Percentiles rank a stretch among this genome's conserved stretches.
phyloP scores from a whole-genome alignment of 1,284 basidiomycete species.

The Agaricales sp. region DNA sequence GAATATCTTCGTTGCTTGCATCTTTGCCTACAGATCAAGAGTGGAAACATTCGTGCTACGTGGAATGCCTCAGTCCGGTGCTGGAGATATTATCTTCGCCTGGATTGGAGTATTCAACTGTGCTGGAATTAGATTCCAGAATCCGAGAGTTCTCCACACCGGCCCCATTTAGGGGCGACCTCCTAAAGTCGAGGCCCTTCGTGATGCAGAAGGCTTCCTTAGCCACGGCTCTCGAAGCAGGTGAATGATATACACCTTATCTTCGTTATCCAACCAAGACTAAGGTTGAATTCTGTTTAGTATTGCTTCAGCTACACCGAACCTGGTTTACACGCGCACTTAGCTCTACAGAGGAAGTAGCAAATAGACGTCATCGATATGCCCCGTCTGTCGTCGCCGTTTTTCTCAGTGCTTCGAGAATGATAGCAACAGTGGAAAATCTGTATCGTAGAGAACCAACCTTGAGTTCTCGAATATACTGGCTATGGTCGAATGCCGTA shows the following conservation, averaged over 20 bases:
- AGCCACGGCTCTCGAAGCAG: constrained; percentile 45
- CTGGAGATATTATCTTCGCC: constrained; percentile 27
- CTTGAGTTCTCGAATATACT: constrained; percentile 46
- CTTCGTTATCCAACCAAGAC: constrained; percentile 5
- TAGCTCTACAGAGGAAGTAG: constrained; percentile 38
- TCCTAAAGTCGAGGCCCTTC: constrained; percentile 26
- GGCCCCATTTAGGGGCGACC: constrained; percentile 26
- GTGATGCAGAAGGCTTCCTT: constrained; percentile 47
- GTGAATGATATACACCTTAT: constrained; percentile 23
- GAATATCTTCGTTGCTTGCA: constrained; percentile 1
- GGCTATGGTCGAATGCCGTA: constrained; percentile 57
- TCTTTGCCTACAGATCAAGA: constrained; percentile 32
- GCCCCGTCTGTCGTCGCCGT: constrained; percentile 53
- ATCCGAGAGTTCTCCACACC: constrained; percentile 50
- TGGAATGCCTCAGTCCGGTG: constrained; percentile 33
- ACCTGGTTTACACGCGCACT: constrained; percentile 55
- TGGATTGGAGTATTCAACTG: constrained; percentile 30
- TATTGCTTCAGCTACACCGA: constrained; percentile 56
- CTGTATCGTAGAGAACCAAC: constrained; percentile 42
- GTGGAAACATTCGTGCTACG: constrained; percentile 53
- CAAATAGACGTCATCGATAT: constrained; percentile 42
- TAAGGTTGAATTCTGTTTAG: constrained; percentile 18
- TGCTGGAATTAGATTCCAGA: constrained; percentile 34
- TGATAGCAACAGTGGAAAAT: constrained; percentile 44
- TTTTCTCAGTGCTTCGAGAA: constrained; percentile 43